phyloP scores from a whole-genome alignment of 169 alveolate genomes.

The Plasmodium coatneyi region DNA sequence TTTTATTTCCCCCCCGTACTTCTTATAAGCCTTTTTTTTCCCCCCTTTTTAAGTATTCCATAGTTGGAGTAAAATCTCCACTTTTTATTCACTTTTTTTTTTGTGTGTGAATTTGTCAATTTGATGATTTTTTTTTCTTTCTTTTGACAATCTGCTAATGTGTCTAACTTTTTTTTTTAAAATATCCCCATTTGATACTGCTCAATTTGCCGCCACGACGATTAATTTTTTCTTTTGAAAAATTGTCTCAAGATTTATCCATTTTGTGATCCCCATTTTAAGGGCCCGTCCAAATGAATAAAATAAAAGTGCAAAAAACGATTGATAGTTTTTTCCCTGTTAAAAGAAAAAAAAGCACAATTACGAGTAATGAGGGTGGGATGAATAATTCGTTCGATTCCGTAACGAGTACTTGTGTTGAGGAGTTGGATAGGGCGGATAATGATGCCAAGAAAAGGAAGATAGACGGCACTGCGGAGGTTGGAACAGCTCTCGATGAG shows the following conservation, averaged over 20 bases:
- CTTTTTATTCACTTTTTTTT: not conserved
- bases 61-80: not conserved
- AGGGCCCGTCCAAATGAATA: conserved; percentile 13
- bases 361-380: not conserved
- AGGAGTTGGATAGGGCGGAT: conserved; percentile 1
- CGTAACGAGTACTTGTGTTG: not conserved
- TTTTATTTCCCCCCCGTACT: not conserved
- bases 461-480: not conserved
- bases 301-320: conserved; percentile 53
- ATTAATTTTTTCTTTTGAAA: not conserved
- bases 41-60: not conserved
- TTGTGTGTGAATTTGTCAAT: not conserved
- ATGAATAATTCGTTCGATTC: conserved; percentile 2
- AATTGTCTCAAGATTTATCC: not conserved
- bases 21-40: not conserved
- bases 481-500: not conserved
- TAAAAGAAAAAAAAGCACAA: conserved; percentile 37
- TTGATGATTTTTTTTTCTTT: not conserved
- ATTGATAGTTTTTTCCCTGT: conserved; percentile 48
- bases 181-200: not conserved
- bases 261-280: not conserved
- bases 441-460: conserved; percentile 32
- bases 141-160: not conserved
- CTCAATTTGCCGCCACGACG: not conserved
- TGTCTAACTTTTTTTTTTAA: not conserved